These are phyloP conservation scores for Hemisphaericaspora xylofermentans DNA, from an alignment of 1,139 yeast species.

Conservation along the genomic window DNA sequence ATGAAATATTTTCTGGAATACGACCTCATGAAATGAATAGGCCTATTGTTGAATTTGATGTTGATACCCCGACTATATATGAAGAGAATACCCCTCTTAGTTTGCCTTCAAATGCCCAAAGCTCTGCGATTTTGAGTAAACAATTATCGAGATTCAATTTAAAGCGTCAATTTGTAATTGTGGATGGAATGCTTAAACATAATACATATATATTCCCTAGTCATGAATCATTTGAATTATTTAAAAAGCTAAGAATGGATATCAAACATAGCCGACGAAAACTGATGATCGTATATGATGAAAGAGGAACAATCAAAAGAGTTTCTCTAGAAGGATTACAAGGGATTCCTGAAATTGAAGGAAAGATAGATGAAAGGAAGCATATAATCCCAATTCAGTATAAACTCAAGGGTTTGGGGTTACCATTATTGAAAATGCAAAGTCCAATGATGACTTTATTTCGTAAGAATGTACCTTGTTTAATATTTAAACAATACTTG, in stretches of 20 bases:
- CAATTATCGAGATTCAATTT: conserved; percentile 22
- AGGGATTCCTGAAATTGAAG: conserved; percentile 9
- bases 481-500: conserved; percentile 31
- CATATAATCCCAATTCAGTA: conserved; percentile 36
- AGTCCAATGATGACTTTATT: conserved; percentile 39
- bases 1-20: background rate
- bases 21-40: background rate
- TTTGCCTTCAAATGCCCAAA: background rate
- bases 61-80: conserved; percentile 25
- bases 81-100: conserved; percentile 16
- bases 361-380: conserved; percentile 27
- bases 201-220: conserved; percentile 32
- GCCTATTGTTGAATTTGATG: conserved; percentile 2
- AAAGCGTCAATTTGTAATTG: conserved; percentile 33
- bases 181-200: conserved; percentile 34
- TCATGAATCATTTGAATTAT: conserved; percentile 29
- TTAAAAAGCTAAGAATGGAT: conserved; percentile 27
- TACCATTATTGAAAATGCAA: conserved; percentile 38
- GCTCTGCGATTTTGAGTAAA: conserved; percentile 16
- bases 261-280: conserved; percentile 24
- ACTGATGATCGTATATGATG: conserved; percentile 25
- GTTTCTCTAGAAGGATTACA: conserved; percentile 10
- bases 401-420: conserved; percentile 34
- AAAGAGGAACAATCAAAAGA: conserved; percentile 22
- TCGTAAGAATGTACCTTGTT: conserved; percentile 38